phyloP scores from a whole-genome alignment of 108 stramenopile genomes.

The Pseudonitzschia multistriata region DNA sequence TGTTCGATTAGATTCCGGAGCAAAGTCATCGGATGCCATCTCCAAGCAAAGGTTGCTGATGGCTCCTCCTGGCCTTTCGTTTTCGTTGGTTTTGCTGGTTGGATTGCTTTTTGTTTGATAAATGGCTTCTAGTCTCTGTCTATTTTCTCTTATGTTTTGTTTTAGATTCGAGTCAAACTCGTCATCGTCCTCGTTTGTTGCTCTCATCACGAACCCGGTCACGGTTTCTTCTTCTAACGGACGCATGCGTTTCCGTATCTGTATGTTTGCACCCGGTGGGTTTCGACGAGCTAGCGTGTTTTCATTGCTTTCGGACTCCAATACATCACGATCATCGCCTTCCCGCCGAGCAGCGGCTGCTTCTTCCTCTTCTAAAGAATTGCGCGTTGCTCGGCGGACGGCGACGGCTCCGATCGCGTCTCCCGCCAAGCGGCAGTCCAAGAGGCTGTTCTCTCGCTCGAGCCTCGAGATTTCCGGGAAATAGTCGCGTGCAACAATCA shows the following conservation, averaged over 20 bases:
- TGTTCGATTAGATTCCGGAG: constrained; percentile 25
- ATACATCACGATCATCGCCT: constrained; percentile 23
- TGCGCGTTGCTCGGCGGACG: constrained; percentile 58
- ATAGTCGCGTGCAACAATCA: constrained; percentile 73
- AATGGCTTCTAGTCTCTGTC: constrained; percentile 30
- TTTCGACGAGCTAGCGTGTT: neutral
- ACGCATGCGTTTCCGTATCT: constrained; percentile 39
- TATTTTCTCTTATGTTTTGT: constrained; percentile 46
- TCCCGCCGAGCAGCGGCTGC: constrained; percentile 35
- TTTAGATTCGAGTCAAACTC: constrained; percentile 71
- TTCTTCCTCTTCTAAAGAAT: constrained; percentile 47
- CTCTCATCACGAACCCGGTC: constrained; percentile 75
- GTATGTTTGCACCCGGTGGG: neutral
- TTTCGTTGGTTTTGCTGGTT: neutral
- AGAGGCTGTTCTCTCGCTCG: constrained; percentile 49
- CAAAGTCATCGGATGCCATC: constrained; percentile 41
- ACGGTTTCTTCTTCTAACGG: constrained; percentile 61
- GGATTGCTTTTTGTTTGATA: constrained; percentile 5
- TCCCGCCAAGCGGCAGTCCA: constrained; percentile 47
- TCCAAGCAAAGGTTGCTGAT: constrained; percentile 29
- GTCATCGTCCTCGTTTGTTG: constrained; percentile 80
- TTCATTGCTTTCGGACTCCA: neutral
- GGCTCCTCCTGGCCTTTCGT: neutral
- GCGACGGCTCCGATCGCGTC: constrained; percentile 67
- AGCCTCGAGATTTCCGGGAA: constrained; percentile 57